Percentiles rank a stretch among this genome's conserved stretches.
Conservation (phyloP, 2,329 filamentous ascomycete genomes). For the Xylariaceae sp. region DNA sequence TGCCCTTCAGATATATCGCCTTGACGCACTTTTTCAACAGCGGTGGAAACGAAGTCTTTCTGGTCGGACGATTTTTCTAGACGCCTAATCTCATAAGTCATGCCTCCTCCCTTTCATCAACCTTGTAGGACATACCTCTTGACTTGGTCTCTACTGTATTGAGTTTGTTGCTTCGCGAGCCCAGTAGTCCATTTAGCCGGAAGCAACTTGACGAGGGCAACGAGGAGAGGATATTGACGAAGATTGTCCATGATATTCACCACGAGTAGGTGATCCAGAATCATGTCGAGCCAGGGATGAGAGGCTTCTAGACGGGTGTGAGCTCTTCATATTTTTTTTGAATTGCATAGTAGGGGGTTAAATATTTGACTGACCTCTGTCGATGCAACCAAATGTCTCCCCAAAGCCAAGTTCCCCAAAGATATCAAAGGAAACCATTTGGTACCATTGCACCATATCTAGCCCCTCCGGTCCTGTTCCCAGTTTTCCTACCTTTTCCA, state of each 20-base stretch:
- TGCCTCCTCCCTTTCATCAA: neutral
- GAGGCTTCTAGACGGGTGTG: neutral
- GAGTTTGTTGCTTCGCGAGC: conserved; percentile 2
- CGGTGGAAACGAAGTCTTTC: conserved; percentile 15
- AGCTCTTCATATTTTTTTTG: too few species aligned
- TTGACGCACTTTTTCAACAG: conserved; percentile 7
- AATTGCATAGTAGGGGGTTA: neutral
- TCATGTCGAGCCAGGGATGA: conserved; percentile 4
- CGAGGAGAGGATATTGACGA: conserved; percentile 7
- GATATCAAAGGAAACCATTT: neutral
- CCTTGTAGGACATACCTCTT: neutral
- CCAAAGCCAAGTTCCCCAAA: conserved; percentile 2
- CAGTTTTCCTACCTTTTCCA: neutral
- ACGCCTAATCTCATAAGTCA: conserved; percentile 6
- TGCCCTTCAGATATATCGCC: conserved; percentile 16
- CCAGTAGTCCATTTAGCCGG: neutral
- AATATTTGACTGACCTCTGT: neutral
- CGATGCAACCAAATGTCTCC: neutral
- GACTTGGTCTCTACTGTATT: conserved; percentile 13
- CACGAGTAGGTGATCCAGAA: neutral
- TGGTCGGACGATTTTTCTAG: conserved; percentile 6
- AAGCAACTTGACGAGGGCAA: neutral
- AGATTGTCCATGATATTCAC: conserved; percentile 17
- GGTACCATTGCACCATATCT: conserved; percentile 1
- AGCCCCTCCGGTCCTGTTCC: neutral